These are phyloP conservation scores for Candida caryicola DNA, from an alignment of 805 yeast genomes.

Conservation along the genomic window DNA sequence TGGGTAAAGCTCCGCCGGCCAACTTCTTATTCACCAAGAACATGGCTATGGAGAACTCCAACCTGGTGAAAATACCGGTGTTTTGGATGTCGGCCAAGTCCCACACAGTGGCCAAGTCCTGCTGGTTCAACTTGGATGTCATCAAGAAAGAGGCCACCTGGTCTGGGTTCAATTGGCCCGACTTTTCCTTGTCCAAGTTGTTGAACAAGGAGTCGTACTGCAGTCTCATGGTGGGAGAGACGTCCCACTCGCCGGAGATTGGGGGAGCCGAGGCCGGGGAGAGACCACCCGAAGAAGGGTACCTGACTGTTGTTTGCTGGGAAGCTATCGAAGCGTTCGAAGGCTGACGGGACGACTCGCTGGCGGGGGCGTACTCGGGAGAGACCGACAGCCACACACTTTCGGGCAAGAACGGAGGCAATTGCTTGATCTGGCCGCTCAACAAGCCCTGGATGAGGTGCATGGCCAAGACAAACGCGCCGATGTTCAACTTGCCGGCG, in stretches of 20 bases:
- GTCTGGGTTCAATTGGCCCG: conserved; percentile 66
- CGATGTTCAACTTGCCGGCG: conserved; percentile 66
- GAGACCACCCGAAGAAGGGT: conserved; percentile 12
- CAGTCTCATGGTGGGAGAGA: conserved; percentile 63
- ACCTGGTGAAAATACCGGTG: conserved; percentile 72
- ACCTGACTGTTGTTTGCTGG: conserved; percentile 35
- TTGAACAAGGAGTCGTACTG: conserved; percentile 82
- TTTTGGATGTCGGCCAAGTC: conserved; percentile 89
- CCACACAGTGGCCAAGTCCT: conserved; percentile 86
- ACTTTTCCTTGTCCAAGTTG: conserved; percentile 62
- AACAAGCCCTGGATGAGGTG: conserved; percentile 83
- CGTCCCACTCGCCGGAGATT: conserved; percentile 60
- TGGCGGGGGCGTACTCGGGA: conserved; percentile 8
- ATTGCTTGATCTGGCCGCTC: conserved; percentile 58
- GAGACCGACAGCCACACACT: conserved; percentile 37
- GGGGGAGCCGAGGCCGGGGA: conserved; percentile 13
- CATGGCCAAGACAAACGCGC: conserved; percentile 91
- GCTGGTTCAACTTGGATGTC: conserved; percentile 83
- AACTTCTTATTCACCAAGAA: conserved; percentile 83
- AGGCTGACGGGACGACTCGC: conserved; percentile 28
- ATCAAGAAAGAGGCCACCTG: conserved; percentile 87
- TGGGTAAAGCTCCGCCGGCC: conserved; percentile 76
- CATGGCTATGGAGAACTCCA: conserved; percentile 92
- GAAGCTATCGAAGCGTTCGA: conserved; percentile 32
- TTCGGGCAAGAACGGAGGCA: conserved; percentile 47